A percentile compares a stretch with the other conserved stretches of the same genome.
Conservation (phyloP, 768 basidiomycete species). For the Termitomyces sp. region DNA sequence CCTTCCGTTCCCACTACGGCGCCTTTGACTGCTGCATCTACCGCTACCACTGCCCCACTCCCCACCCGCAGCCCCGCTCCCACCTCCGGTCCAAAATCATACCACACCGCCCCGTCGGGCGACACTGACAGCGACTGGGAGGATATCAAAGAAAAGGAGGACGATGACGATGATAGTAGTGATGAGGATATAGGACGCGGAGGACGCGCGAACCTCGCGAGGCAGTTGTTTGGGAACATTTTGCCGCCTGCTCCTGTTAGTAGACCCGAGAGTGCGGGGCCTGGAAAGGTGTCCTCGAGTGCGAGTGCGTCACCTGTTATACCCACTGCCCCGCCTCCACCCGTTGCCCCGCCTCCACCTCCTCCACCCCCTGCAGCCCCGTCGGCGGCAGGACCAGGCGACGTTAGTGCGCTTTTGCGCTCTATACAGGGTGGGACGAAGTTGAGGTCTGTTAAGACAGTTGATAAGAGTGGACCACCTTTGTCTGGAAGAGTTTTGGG, state of each 20-base stretch:
- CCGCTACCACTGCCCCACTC: conserved; percentile 34
- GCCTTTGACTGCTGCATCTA: background rate
- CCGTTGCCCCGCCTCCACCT: conserved; percentile 26
- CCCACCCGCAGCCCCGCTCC: conserved; percentile 27
- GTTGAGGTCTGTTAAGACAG: conserved; percentile 71
- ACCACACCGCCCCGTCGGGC: conserved; percentile 54
- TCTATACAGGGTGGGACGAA: conserved; percentile 76
- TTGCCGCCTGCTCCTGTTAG: conserved; percentile 35
- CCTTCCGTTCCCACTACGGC: conserved; percentile 20
- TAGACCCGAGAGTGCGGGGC: conserved; percentile 51
- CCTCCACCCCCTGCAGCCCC: conserved; percentile 19
- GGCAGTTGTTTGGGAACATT: conserved; percentile 70
- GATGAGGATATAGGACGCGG: conserved; percentile 69
- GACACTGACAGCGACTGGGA: conserved; percentile 77
- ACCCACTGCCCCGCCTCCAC: conserved; percentile 18
- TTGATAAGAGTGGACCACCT: conserved; percentile 71
- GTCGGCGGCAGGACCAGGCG: conserved; percentile 33
- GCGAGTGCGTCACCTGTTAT: background rate
- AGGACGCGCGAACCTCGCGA: conserved; percentile 67
- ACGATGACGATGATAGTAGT: conserved; percentile 49
- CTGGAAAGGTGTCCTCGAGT: conserved; percentile 8
- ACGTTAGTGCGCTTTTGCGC: conserved; percentile 60
- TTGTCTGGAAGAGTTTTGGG: conserved; percentile 78
- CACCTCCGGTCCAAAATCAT: conserved; percentile 37
- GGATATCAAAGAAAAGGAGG: conserved; percentile 66